Evolutionary conservation across 1,139 yeast genomes (phyloP).

Genomic region (Candida dubliniensis): DNA sequence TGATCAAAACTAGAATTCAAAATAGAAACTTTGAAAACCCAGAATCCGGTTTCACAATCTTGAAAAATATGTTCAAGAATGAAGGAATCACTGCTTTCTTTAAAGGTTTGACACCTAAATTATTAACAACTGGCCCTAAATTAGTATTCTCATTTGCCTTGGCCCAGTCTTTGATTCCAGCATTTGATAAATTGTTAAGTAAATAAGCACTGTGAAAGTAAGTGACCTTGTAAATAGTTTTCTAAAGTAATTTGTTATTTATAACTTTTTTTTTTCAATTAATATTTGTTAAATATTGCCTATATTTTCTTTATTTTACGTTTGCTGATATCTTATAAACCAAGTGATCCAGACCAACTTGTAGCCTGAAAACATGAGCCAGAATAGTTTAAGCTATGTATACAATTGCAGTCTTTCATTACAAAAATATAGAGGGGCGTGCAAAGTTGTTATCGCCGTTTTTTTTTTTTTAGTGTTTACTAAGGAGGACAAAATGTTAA

Average conservation of each 20-base stretch:
- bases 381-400: too few species aligned
- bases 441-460: too few species aligned
- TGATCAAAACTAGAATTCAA: constrained; percentile 97
- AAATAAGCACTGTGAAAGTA: constrained; percentile 10
- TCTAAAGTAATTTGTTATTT: constrained; percentile 1
- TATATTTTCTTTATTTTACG: too few species aligned
- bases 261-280: not conserved
- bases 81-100: constrained; percentile 91
- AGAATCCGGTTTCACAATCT: constrained; percentile 87
- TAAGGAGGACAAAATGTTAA: too few species aligned
- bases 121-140: constrained; percentile 97
- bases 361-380: too few species aligned
- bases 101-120: constrained; percentile 95
- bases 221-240: constrained; percentile 10
- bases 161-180: constrained; percentile 95
- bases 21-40: constrained; percentile 95
- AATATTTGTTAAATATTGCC: not conserved
- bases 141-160: constrained; percentile 94
- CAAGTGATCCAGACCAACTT: too few species aligned
- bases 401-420: too few species aligned
- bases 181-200: constrained; percentile 69
- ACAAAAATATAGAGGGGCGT: too few species aligned
- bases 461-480: too few species aligned
- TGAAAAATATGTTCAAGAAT: constrained; percentile 87
- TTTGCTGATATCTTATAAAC: too few species aligned